phyloP scores from a whole-genome alignment of 1,284 basidiomycete genomes.

The Cryptococcus sp. region DNA sequence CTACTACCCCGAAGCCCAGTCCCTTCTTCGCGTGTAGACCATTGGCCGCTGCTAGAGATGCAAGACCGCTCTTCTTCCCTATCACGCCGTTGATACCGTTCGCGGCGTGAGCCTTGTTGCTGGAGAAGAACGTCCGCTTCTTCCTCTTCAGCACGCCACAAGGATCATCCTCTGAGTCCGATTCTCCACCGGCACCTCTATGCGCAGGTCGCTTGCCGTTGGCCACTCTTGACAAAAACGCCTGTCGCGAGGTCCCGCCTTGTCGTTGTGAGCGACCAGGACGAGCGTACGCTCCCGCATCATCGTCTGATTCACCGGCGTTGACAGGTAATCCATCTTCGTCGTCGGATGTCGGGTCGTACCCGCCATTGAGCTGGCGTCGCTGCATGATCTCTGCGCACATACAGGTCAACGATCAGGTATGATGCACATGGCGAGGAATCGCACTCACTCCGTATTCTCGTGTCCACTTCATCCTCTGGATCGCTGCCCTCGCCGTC shows the following conservation, averaged over 20 bases:
- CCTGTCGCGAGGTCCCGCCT: constrained; percentile 12
- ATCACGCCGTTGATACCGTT: constrained; percentile 8
- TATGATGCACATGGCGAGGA: neutral
- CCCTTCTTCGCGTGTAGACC: neutral
- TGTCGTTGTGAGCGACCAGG: constrained; percentile 29
- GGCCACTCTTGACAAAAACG: constrained; percentile 4
- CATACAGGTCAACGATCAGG: neutral
- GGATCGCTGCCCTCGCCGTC: constrained; percentile 48
- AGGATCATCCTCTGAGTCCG: constrained; percentile 25
- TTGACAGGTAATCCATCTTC: constrained; percentile 18
- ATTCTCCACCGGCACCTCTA: neutral
- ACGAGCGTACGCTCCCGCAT: constrained; percentile 25
- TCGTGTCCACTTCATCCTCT: constrained; percentile 51
- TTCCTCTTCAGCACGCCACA: constrained; percentile 22
- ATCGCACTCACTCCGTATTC: constrained; percentile 44
- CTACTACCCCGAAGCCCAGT: constrained; percentile 7
- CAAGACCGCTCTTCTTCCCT: neutral
- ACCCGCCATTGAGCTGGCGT: constrained; percentile 21
- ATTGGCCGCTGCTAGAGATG: neutral
- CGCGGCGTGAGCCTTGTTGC: neutral
- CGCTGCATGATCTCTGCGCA: constrained; percentile 27
- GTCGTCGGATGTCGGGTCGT: constrained; percentile 29
- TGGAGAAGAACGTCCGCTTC: constrained; percentile 24
- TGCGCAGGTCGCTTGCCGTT: constrained; percentile 6
- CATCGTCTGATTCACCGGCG: constrained; percentile 19